phyloP scores from a whole-genome alignment of 805 yeast species.

The Ogataea naganishii region DNA sequence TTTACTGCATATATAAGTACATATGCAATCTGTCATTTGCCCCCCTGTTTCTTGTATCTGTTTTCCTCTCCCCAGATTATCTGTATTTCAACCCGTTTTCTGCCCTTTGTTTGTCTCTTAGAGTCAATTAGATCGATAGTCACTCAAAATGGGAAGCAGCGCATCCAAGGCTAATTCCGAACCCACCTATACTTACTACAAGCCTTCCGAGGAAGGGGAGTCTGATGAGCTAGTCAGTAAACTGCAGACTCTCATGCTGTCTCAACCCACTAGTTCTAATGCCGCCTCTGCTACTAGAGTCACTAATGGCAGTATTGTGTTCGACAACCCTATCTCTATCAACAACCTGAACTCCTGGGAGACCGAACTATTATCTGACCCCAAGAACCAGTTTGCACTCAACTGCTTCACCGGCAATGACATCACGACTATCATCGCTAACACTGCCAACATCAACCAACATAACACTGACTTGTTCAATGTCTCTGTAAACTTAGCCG shows the following conservation, averaged over 20 bases:
- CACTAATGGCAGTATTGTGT: no score
- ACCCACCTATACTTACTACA: constrained; percentile 10
- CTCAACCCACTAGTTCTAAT: constrained; percentile 2
- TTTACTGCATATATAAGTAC: no score
- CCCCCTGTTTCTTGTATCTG: not conserved
- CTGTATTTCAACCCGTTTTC: no score
- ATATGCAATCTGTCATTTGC: not conserved
- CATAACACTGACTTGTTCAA: constrained; percentile 33
- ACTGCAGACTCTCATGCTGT: constrained; percentile 16
- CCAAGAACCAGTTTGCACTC: constrained; percentile 44
- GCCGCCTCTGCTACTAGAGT: constrained; percentile 6
- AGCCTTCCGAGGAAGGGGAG: constrained; percentile 16
- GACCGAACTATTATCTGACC: constrained; percentile 30
- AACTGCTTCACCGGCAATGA: constrained; percentile 43
- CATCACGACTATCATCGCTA: constrained; percentile 33
- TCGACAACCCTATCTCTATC: constrained; percentile 24
- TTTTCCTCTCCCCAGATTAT: no score
- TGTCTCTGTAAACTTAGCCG: constrained; percentile 36
- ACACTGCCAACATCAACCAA: constrained; percentile 19
- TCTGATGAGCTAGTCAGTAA: constrained; percentile 22
- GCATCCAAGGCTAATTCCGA: constrained; percentile 11
- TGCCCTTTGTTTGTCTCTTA: not conserved
- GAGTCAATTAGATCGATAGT: constrained; percentile 1
- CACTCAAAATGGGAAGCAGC: constrained; percentile 16
- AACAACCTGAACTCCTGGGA: constrained; percentile 36